These are phyloP conservation scores for Colletotrichum tofieldiae DNA, from an alignment of 2,329 filamentous ascomycete genomes.

Conservation along the genomic window DNA sequence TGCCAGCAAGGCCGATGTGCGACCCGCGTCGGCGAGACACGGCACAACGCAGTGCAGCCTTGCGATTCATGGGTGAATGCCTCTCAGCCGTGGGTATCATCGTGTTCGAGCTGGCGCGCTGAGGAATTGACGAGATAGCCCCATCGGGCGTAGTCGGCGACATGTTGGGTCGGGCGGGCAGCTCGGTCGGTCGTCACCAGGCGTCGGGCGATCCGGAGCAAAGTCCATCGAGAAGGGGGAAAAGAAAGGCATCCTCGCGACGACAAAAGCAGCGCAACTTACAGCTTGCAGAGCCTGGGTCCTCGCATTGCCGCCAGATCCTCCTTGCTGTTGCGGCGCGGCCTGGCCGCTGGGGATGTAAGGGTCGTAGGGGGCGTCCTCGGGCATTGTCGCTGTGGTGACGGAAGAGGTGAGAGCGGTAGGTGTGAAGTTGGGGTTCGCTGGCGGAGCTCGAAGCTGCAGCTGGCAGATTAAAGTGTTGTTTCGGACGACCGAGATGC, in stretches of 20 bases:
- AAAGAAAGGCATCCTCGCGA: conserved; percentile 22
- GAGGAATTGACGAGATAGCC: conserved; percentile 16
- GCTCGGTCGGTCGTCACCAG: conserved; percentile 39
- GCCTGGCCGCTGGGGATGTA: conserved; percentile 84
- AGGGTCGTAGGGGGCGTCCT: conserved; percentile 83
- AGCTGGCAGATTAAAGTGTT: conserved; percentile 13
- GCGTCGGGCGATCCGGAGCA: conserved; percentile 27
- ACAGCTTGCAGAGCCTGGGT: conserved; percentile 85
- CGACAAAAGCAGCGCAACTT: conserved; percentile 62
- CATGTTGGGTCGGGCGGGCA: conserved; percentile 27
- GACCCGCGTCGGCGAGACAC: neutral
- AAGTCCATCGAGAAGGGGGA: conserved; percentile 3
- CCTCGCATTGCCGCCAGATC: conserved; percentile 64
- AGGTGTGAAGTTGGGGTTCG: conserved; percentile 1
- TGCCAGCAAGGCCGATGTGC: neutral
- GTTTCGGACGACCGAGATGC: conserved; percentile 14
- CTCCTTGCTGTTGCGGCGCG: conserved; percentile 57
- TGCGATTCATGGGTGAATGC: neutral
- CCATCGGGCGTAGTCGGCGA: conserved; percentile 32
- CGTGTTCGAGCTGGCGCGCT: neutral
- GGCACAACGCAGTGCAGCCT: neutral
- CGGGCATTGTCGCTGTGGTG: conserved; percentile 63
- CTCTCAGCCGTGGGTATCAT: neutral
- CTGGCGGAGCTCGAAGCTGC: conserved; percentile 31
- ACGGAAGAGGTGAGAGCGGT: conserved; percentile 19